These are phyloP conservation scores for Candida dajiaensis DNA, from an alignment of 805 yeast genomes.

Conservation along the genomic window DNA sequence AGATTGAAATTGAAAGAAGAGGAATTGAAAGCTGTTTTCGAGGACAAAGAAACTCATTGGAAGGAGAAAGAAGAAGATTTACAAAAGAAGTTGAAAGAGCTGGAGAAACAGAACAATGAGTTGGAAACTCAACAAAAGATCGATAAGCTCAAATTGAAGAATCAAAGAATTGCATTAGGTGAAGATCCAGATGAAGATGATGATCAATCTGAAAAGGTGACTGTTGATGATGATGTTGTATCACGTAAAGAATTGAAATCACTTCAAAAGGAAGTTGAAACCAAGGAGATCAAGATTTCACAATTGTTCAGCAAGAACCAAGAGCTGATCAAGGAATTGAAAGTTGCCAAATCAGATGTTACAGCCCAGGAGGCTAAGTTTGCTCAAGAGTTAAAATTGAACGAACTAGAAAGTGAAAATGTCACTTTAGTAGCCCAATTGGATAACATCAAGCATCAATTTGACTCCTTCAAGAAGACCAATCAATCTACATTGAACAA, in stretches of 20 bases:
- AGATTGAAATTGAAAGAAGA: slow-evolving; percentile 66
- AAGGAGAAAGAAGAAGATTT: slow-evolving; percentile 46
- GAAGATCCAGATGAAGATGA: slow-evolving; percentile 32
- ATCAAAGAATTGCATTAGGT: slow-evolving; percentile 30
- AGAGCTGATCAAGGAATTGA: slow-evolving; percentile 60
- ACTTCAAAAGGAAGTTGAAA: slow-evolving; percentile 69
- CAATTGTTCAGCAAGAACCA: slow-evolving; percentile 78
- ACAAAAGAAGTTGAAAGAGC: slow-evolving; percentile 42
- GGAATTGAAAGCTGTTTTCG: slow-evolving; percentile 59
- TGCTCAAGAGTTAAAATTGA: slow-evolving; percentile 37
- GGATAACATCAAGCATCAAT: slow-evolving; percentile 39
- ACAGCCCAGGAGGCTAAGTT: slow-evolving; percentile 36
- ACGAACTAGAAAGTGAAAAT: slow-evolving; percentile 65
- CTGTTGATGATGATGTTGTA: slow-evolving; percentile 8
- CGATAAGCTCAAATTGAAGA: slow-evolving; percentile 34
- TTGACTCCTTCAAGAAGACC: slow-evolving; percentile 23
- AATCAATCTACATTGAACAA: slow-evolving; percentile 14
- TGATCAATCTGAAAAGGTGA: slow-evolving; percentile 4
- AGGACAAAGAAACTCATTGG: slow-evolving; percentile 75
- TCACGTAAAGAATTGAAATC: slow-evolving; percentile 45
- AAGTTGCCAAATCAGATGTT: slow-evolving; percentile 40
- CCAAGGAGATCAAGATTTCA: slow-evolving; percentile 56
- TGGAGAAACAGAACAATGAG: slow-evolving; percentile 55
- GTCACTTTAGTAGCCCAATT: slow-evolving; percentile 52
- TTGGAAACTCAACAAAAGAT: slow-evolving; percentile 42